These are phyloP conservation scores for Colletotrichum karsti DNA, from an alignment of 2,329 filamentous ascomycete species.

Conservation along the genomic window DNA sequence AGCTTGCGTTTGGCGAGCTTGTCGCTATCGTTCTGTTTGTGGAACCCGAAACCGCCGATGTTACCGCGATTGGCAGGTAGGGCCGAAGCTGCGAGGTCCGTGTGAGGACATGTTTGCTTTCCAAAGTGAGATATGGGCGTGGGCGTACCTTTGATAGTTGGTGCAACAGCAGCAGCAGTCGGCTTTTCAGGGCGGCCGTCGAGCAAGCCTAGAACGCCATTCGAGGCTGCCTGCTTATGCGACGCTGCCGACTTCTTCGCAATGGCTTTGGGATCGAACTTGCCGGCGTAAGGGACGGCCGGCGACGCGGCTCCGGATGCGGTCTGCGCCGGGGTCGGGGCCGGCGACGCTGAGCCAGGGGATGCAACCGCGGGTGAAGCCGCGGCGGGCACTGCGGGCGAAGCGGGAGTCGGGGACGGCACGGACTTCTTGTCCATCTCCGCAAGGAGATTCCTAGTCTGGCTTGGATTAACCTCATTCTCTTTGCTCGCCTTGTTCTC, in stretches of 20 bases:
- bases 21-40: conserved; percentile 71
- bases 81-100: conserved; percentile 51
- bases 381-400: conserved; percentile 60
- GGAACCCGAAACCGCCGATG: conserved; percentile 85
- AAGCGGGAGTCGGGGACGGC: conserved; percentile 50
- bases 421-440: conserved; percentile 77
- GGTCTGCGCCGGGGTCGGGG: conserved; percentile 46
- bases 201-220: conserved; percentile 56
- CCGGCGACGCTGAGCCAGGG: conserved; percentile 12
- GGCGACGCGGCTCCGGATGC: conserved; percentile 58
- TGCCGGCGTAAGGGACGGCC: conserved; percentile 73
- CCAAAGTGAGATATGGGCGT: conserved; percentile 25
- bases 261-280: conserved; percentile 88
- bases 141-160: conserved; percentile 45
- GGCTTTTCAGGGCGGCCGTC: conserved; percentile 47
- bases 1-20: conserved; percentile 79
- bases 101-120: conserved; percentile 33
- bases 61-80: conserved; percentile 76
- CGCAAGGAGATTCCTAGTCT: conserved; percentile 72
- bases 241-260: conserved; percentile 78
- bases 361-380: conserved; percentile 50
- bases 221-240: conserved; percentile 61
- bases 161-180: conserved; percentile 39
- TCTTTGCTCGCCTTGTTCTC: conserved; percentile 79
- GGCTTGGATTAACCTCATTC: conserved; percentile 71